phyloP scores from a whole-genome alignment of 164 flowering plant species.

The Aristolochia californica region DNA sequence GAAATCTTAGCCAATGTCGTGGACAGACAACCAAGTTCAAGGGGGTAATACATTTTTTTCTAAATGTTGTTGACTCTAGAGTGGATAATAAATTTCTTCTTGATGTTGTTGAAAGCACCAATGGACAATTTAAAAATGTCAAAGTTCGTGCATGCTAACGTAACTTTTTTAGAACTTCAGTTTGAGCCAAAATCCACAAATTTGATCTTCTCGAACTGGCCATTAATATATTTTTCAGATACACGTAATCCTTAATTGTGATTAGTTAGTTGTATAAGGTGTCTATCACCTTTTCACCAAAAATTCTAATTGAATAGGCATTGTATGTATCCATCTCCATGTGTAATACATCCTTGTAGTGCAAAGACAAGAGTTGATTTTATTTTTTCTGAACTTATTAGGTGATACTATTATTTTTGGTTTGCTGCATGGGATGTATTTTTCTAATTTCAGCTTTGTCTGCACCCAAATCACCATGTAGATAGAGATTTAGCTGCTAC shows the following conservation, averaged over 20 bases:
- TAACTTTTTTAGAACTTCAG: slow-evolving; percentile 61
- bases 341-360: too few relatives aligned
- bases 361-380: too few relatives aligned
- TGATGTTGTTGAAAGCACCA: slow-evolving; percentile 52
- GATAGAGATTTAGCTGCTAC: slow-evolving; percentile 80
- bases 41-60: slow-evolving; percentile 42
- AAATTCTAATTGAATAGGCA: too few relatives aligned
- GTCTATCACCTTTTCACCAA: too few relatives aligned
- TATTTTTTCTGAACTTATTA: too few relatives aligned
- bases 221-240: slow-evolving; percentile 89
- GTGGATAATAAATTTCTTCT: too few relatives aligned
- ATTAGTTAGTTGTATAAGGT: too few relatives aligned
- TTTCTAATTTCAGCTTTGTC: slow-evolving; percentile 73
- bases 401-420: too few relatives aligned
- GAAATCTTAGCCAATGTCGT: slow-evolving; percentile 18
- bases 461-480: slow-evolving; percentile 85
- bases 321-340: too few relatives aligned
- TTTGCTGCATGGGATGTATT: too few relatives aligned
- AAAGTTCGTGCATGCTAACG: slow-evolving; percentile 87
- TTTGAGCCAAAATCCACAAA: slow-evolving; percentile 64
- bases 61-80: too few relatives aligned
- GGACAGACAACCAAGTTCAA: slow-evolving; percentile 31
- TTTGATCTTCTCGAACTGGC: slow-evolving; percentile 85
- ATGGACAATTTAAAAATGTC: slow-evolving; percentile 73
- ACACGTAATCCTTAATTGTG: slow-evolving; percentile 56